Evolutionary conservation across 2,329 filamentous ascomycete genomes (phyloP).

Genomic region (Aspergillus ustus): DNA sequence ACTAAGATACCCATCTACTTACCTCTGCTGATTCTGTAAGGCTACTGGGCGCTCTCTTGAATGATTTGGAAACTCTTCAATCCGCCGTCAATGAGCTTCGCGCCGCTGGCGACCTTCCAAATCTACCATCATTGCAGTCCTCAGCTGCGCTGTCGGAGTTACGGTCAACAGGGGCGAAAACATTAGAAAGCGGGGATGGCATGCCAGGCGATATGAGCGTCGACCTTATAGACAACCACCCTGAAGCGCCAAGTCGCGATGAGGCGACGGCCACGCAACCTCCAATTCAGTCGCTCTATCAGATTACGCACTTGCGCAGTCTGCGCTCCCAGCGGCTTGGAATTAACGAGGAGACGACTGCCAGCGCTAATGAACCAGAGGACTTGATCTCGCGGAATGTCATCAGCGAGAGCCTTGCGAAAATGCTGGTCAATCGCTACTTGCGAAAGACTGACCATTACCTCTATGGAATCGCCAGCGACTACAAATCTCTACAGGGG

Average conservation of each 20-base stretch:
- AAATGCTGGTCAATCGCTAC: neutral
- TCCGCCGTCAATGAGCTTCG: neutral
- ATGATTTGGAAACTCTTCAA: neutral
- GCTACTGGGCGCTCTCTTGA: neutral
- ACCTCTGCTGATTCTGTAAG: neutral
- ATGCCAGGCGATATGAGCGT: neutral
- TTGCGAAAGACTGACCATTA: neutral
- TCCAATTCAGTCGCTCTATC: neutral
- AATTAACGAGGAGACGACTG: neutral
- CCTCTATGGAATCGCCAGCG: neutral
- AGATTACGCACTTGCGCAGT: neutral
- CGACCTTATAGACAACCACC: neutral
- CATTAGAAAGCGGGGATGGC: neutral
- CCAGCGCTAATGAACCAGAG: neutral
- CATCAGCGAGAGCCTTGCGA: neutral
- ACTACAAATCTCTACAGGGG: neutral
- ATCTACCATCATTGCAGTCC: neutral
- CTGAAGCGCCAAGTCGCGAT: neutral
- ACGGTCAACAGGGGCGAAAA: neutral
- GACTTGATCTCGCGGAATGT: neutral
- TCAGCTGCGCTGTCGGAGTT: neutral
- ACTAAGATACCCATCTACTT: too few species aligned
- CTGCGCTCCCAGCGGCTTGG: neutral
- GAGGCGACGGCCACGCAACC: neutral
- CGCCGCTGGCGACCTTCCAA: neutral